Percentiles rank a stretch among this genome's conserved stretches.
These are phyloP conservation scores for Tricharina praecox DNA, from an alignment of 495 filamentous ascomycete genomes.

Conservation along the genomic window DNA sequence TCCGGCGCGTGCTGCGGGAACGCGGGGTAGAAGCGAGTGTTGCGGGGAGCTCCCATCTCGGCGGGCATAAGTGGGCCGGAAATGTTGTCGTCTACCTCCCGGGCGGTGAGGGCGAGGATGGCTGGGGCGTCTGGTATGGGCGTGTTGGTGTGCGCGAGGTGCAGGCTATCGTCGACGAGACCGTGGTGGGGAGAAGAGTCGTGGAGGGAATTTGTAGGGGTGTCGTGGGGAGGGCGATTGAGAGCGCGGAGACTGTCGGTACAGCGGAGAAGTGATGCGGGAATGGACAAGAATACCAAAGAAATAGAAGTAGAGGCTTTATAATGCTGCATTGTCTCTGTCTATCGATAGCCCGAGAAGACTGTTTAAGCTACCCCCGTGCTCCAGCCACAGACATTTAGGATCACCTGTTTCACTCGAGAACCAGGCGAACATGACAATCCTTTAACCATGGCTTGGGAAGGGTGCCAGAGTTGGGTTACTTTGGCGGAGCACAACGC, in stretches of 20 bases:
- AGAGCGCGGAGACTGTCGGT: neutral
- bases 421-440: too few species aligned
- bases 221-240: slow-evolving; percentile 4
- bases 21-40: slow-evolving; percentile 38
- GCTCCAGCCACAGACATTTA: too few species aligned
- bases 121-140: slow-evolving; percentile 43
- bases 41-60: slow-evolving; percentile 55
- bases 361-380: too few species aligned
- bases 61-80: slow-evolving; percentile 85
- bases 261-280: neutral
- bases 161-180: slow-evolving; percentile 68
- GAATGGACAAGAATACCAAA: too few species aligned
- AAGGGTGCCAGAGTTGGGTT: too few species aligned
- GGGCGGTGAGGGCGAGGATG: slow-evolving; percentile 37
- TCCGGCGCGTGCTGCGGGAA: slow-evolving; percentile 45
- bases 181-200: slow-evolving; percentile 46
- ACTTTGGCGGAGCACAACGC: too few species aligned
- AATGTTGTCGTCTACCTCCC: slow-evolving; percentile 54
- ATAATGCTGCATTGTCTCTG: too few species aligned
- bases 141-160: slow-evolving; percentile 25
- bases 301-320: too few species aligned
- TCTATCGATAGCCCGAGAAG: too few species aligned
- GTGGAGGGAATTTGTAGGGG: slow-evolving; percentile 24
- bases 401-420: too few species aligned
- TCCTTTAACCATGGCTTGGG: too few species aligned